phyloP scores from a whole-genome alignment of 306 rosid species.

The Oemleria cerasiformis region DNA sequence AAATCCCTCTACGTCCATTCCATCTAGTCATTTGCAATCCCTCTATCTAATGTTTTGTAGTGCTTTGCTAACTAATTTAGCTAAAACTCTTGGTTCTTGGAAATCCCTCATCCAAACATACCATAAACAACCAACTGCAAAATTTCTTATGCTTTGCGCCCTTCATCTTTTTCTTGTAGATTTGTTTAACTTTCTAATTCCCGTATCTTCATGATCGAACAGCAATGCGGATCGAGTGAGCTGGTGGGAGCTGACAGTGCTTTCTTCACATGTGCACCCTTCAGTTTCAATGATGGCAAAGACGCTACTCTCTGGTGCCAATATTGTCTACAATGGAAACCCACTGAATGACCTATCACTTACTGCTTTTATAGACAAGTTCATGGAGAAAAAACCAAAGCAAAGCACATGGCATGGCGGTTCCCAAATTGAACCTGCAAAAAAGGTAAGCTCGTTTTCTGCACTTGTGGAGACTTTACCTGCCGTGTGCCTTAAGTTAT shows the following conservation, averaged over 20 bases:
- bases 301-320: constrained; percentile 87
- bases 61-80: too few species aligned
- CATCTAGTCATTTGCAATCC: too few species aligned
- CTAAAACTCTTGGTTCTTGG: too few species aligned
- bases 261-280: constrained; percentile 90
- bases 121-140: neutral
- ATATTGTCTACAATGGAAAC: constrained; percentile 85
- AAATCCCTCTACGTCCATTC: too few species aligned
- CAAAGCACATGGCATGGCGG: constrained; percentile 89
- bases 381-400: constrained; percentile 96
- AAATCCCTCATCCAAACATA: too few species aligned
- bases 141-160: neutral
- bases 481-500: neutral
- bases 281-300: constrained; percentile 89
- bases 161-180: too few species aligned
- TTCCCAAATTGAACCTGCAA: constrained; percentile 92
- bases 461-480: neutral
- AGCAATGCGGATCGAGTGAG: constrained; percentile 88
- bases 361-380: constrained; percentile 88
- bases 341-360: constrained; percentile 74
- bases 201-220: constrained; percentile 19
- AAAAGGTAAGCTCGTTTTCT: constrained; percentile 52
- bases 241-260: constrained; percentile 92
- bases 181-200: neutral
- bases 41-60: too few species aligned